Conservation (phyloP, 805 yeast genomes). For the Saturnispora besseyi region DNA sequence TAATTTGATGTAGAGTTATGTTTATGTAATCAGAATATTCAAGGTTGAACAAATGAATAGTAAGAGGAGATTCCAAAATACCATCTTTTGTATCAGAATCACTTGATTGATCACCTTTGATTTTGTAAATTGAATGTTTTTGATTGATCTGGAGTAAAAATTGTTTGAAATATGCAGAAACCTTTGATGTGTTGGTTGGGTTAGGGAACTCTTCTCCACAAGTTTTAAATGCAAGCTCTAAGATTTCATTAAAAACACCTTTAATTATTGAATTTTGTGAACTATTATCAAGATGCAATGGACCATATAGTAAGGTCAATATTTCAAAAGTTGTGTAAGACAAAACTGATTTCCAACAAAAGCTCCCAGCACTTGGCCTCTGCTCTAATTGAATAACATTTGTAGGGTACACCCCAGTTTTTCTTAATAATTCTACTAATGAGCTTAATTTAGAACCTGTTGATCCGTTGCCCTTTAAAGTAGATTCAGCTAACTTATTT, state of each 20-base stretch:
- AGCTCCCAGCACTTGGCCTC: constrained; percentile 21
- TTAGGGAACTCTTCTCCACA: constrained; percentile 24
- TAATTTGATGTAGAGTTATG: constrained; percentile 17
- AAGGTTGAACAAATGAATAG: constrained; percentile 17
- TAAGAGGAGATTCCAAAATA: constrained; percentile 12
- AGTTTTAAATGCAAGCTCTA: constrained; percentile 16
- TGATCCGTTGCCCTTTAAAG: constrained; percentile 17
- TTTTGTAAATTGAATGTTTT: constrained; percentile 5
- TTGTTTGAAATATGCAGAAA: constrained; percentile 14
- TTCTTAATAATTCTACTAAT: constrained; percentile 17
- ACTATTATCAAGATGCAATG: constrained; percentile 10
- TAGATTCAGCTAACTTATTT: not conserved
- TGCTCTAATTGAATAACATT: constrained; percentile 20
- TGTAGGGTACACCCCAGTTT: constrained; percentile 22
- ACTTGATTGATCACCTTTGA: constrained; percentile 6
- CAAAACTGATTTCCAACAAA: constrained; percentile 25
- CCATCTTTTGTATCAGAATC: not conserved
- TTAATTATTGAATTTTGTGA: constrained; percentile 10
- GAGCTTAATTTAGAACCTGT: constrained; percentile 16
- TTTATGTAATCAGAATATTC: constrained; percentile 15
- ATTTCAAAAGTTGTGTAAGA: constrained; percentile 20
- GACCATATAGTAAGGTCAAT: constrained; percentile 17
- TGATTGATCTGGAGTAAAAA: constrained; percentile 20
- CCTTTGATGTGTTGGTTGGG: constrained; percentile 11
- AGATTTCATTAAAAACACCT: constrained; percentile 19